Conservation (phyloP, 352 stramenopile species). For the Globisporangium megalacanthum region DNA sequence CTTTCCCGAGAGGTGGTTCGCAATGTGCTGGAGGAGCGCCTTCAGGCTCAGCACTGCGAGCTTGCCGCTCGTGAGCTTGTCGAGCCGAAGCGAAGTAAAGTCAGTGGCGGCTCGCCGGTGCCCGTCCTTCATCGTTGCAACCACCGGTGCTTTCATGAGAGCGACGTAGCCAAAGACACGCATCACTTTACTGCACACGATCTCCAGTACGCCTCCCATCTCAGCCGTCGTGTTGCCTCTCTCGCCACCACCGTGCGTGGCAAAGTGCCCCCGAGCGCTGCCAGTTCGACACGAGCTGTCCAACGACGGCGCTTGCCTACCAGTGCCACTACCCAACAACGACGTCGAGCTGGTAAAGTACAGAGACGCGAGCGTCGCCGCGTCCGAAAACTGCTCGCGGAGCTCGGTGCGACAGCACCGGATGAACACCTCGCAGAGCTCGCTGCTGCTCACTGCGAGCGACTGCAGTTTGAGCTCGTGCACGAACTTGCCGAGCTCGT, state of each 20-base stretch:
- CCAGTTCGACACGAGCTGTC: neutral
- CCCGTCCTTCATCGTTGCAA: slow-evolving; percentile 26
- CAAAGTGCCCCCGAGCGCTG: slow-evolving; percentile 7
- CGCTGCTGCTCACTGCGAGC: slow-evolving; percentile 27
- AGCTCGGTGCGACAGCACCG: slow-evolving; percentile 35
- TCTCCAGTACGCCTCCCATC: slow-evolving; percentile 9
- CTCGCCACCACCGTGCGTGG: slow-evolving; percentile 6
- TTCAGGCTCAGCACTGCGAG: slow-evolving; percentile 39
- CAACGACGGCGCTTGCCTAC: neutral
- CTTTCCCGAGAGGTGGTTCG: slow-evolving; percentile 31
- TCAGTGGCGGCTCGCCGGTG: neutral
- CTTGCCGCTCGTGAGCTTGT: slow-evolving; percentile 13
- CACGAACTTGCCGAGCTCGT: slow-evolving; percentile 48
- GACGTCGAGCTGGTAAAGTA: slow-evolving; percentile 10
- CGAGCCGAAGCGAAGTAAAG: slow-evolving; percentile 1
- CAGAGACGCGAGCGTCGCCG: slow-evolving; percentile 12
- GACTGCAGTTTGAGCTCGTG: slow-evolving; percentile 41
- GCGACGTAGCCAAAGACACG: slow-evolving; percentile 18
- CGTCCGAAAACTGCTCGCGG: slow-evolving; percentile 11
- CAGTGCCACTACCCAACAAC: neutral
- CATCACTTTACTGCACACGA: slow-evolving; percentile 15
- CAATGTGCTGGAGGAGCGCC: slow-evolving; percentile 49
- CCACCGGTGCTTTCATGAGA: slow-evolving; percentile 23
- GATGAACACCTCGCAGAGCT: slow-evolving; percentile 59
- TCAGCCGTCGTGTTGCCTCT: neutral